phyloP scores from a whole-genome alignment of 2,329 filamentous ascomycete species.

The Fusarium nematophilum region DNA sequence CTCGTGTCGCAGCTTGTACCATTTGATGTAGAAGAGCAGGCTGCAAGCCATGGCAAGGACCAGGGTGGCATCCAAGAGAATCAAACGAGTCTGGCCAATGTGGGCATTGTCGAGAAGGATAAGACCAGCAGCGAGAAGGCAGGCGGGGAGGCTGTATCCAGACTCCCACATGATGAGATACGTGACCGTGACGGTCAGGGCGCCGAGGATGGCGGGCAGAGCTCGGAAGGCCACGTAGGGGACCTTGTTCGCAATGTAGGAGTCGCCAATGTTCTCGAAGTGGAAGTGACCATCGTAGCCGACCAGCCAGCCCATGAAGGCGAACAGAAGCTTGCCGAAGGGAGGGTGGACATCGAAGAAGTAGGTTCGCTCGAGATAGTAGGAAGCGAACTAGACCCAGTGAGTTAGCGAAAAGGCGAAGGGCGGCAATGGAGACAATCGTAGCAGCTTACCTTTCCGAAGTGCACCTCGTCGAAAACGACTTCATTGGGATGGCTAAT shows the following conservation, averaged over 20 bases:
- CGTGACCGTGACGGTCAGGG: constrained; percentile 91
- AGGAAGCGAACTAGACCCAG: constrained; percentile 71
- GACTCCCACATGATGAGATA: constrained; percentile 99
- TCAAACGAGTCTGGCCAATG: constrained; percentile 94
- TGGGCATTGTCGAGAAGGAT: constrained; percentile 98
- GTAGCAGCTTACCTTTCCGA: constrained; percentile 83
- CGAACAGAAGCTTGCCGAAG: constrained; percentile 97
- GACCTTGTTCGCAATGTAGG: constrained; percentile 96
- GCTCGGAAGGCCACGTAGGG: constrained; percentile 97
- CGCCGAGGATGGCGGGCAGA: constrained; percentile 90
- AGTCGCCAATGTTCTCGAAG: constrained; percentile 99
- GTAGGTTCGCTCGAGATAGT: constrained; percentile 95
- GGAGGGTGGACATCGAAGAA: constrained; percentile 99
- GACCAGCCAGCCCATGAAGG: constrained; percentile 95
- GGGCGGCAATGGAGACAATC: neutral
- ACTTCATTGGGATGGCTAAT: constrained; percentile 96
- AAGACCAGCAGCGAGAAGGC: constrained; percentile 84
- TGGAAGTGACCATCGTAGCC: constrained; percentile 97
- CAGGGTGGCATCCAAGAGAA: constrained; percentile 92
- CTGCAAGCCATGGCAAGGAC: constrained; percentile 97
- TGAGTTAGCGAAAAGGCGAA: constrained; percentile 23
- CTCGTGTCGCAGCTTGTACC: constrained; percentile 93
- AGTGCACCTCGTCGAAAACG: constrained; percentile 99
- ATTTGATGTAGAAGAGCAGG: constrained; percentile 93
- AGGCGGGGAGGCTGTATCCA: constrained; percentile 94